Evolutionary conservation across 257 asterid genomes (phyloP).

Genomic region (Henckelia pumila): DNA sequence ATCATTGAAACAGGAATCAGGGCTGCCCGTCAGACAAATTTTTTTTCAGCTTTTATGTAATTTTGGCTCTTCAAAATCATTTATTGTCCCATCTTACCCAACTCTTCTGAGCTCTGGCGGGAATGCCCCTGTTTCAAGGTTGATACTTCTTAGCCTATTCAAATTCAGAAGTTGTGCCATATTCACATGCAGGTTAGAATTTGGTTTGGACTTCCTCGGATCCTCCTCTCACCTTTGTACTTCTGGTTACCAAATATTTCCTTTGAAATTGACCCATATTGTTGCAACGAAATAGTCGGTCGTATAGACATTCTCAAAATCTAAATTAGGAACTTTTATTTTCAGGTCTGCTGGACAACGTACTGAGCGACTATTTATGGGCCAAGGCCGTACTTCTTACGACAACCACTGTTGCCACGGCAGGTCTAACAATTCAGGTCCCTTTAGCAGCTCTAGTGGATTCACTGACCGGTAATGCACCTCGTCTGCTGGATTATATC

Average conservation of each 20-base stretch:
- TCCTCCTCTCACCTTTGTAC: background rate
- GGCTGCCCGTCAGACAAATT: background rate
- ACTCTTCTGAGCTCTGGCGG: background rate
- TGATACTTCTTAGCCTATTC: background rate
- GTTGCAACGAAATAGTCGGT: background rate
- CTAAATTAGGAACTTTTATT: constrained; percentile 9
- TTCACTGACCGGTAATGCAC: constrained; percentile 65
- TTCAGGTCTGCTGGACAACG: constrained; percentile 87
- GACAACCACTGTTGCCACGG: constrained; percentile 89
- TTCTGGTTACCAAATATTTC: background rate
- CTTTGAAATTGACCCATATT: background rate
- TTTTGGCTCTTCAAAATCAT: too few relatives aligned
- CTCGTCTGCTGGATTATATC: constrained; percentile 49
- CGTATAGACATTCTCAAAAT: background rate
- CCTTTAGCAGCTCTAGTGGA: constrained; percentile 91
- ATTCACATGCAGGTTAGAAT: too few relatives aligned
- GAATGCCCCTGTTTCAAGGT: background rate
- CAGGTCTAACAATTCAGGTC: constrained; percentile 95
- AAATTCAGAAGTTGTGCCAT: too few relatives aligned
- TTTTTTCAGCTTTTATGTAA: too few relatives aligned
- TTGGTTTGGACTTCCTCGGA: background rate
- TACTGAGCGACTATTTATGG: constrained; percentile 93
- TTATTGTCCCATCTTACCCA: background rate
- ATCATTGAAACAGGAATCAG: background rate
- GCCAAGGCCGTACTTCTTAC: constrained; percentile 97